These are phyloP conservation scores for Angophora floribunda DNA, from an alignment of 345 rosid species.

Conservation along the genomic window DNA sequence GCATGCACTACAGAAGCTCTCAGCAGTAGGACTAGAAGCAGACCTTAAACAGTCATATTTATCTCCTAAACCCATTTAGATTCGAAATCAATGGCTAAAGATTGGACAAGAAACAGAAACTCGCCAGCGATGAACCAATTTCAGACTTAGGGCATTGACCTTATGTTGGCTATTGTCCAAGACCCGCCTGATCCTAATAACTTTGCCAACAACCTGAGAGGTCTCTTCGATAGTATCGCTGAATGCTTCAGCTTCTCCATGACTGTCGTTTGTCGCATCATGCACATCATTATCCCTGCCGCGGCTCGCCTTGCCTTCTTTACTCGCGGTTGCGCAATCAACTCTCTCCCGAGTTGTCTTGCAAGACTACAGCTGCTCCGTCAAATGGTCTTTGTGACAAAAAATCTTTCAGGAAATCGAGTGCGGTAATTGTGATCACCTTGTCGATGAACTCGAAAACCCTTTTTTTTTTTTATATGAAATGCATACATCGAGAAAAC, in stretches of 20 bases:
- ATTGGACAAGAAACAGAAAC: not conserved
- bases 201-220: conserved; percentile 19
- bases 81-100: not conserved
- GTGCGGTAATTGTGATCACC: conserved; percentile 64
- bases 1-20: not conserved
- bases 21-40: no score
- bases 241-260: conserved; percentile 68
- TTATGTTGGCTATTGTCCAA: not conserved
- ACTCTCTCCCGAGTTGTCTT: conserved; percentile 11
- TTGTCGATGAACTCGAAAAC: conserved; percentile 63
- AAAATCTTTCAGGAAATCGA: conserved; percentile 59
- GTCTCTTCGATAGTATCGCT: conserved; percentile 65
- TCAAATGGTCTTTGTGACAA: conserved; percentile 36
- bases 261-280: conserved; percentile 35
- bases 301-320: conserved; percentile 44
- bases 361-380: conserved; percentile 55
- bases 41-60: no score
- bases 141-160: no score
- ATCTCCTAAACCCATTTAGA: no score
- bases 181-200: conserved; percentile 32
- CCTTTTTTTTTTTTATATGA: not conserved
- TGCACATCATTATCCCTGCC: conserved; percentile 15
- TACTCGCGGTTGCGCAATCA: conserved; percentile 22
- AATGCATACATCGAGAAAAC: no score
- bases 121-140: not conserved